Percentiles rank a stretch among this genome's conserved stretches.
These are phyloP conservation scores for Ceratocystis ficicola DNA, from an alignment of 2,329 filamentous ascomycete species.

Conservation along the genomic window DNA sequence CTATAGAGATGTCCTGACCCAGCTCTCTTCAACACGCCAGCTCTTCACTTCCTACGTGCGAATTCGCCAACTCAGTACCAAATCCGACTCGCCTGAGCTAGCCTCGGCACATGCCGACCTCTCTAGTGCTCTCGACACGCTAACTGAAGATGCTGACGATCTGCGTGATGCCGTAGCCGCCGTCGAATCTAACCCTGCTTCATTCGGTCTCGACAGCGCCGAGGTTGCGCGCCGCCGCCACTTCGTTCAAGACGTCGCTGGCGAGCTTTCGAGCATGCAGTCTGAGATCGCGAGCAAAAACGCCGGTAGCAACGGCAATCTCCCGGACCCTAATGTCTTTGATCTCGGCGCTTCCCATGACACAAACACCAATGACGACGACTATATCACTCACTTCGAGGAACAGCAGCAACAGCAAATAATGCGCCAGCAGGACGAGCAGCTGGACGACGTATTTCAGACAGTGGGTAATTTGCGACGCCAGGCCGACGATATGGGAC, in stretches of 20 bases:
- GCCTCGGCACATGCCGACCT: constrained; percentile 63
- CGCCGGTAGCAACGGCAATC: constrained; percentile 28
- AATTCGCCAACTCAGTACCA: constrained; percentile 73
- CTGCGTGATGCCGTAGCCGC: constrained; percentile 76
- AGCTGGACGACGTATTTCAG: constrained; percentile 81
- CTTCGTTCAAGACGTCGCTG: constrained; percentile 78
- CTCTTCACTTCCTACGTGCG: constrained; percentile 91
- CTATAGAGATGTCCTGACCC: constrained; percentile 70
- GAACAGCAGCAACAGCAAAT: constrained; percentile 82
- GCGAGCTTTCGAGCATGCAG: constrained; percentile 81
- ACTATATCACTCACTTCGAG: constrained; percentile 71
- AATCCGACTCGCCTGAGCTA: constrained; percentile 68
- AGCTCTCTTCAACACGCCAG: constrained; percentile 67
- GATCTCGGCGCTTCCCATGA: constrained; percentile 37
- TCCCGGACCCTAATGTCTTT: constrained; percentile 45
- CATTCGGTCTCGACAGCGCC: constrained; percentile 70
- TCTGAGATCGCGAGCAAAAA: constrained; percentile 48
- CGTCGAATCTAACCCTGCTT: constrained; percentile 74
- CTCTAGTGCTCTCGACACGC: constrained; percentile 49
- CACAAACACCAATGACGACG: constrained; percentile 33
- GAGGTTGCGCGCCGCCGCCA: constrained; percentile 71
- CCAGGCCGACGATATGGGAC: constrained; percentile 91
- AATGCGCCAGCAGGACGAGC: constrained; percentile 88
- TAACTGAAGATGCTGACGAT: constrained; percentile 77
- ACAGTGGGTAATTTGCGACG: constrained; percentile 82